Percentiles rank a stretch among this genome's conserved stretches.
phyloP scores from a whole-genome alignment of 108 stramenopile species.

The Nannochloropsis salina region DNA sequence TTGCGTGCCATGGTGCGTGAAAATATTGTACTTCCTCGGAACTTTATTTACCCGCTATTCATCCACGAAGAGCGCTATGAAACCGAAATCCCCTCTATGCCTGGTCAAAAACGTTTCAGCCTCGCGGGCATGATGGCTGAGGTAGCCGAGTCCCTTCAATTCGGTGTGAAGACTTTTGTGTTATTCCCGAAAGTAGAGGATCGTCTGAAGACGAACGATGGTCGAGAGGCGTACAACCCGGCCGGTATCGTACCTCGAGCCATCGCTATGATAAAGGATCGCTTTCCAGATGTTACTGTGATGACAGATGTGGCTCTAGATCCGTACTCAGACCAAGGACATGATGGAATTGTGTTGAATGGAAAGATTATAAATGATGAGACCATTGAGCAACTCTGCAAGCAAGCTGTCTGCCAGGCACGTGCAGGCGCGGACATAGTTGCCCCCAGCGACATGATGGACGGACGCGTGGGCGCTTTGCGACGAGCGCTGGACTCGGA shows the following conservation, averaged over 20 bases:
- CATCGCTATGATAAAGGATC: constrained; percentile 83
- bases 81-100: constrained; percentile 80
- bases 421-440: constrained; percentile 91
- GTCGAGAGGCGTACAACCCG: constrained; percentile 91
- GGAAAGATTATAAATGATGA: constrained; percentile 94
- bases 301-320: constrained; percentile 94
- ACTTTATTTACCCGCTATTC: constrained; percentile 96
- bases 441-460: constrained; percentile 72
- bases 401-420: constrained; percentile 92
- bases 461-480: constrained; percentile 94
- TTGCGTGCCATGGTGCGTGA: constrained; percentile 92
- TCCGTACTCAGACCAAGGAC: constrained; percentile 95
- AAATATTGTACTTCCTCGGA: constrained; percentile 81
- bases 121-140: constrained; percentile 77
- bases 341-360: constrained; percentile 91
- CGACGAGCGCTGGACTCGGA: constrained; percentile 94
- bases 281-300: constrained; percentile 73
- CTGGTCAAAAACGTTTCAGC: constrained; percentile 83
- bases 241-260: constrained; percentile 89
- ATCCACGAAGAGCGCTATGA: constrained; percentile 87
- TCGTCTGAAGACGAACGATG: constrained; percentile 85
- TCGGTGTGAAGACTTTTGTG: constrained; percentile 84
- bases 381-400: constrained; percentile 90
- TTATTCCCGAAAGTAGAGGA: constrained; percentile 81
- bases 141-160: constrained; percentile 71